phyloP scores from a whole-genome alignment of 306 rosid species.

The Glycine tomentella region DNA sequence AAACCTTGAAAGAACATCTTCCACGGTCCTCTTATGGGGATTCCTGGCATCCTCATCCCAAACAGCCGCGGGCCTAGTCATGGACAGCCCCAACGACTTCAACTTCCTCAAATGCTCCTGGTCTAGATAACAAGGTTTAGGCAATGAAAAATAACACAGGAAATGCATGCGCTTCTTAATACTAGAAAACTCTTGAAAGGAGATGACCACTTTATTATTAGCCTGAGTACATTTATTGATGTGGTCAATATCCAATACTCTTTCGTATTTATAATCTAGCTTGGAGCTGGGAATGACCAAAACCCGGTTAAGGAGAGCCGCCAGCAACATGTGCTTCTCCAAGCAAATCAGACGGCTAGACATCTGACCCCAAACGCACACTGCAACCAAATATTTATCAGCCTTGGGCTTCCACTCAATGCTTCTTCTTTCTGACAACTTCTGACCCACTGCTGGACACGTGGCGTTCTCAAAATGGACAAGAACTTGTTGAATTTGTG shows the following conservation, averaged over 20 bases:
- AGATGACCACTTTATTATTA: conserved; percentile 67
- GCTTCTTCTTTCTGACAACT: conserved; percentile 57
- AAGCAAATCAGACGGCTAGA: conserved; percentile 85
- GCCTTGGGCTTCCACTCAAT: conserved; percentile 80
- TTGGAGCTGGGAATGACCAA: conserved; percentile 78
- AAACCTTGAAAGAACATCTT: conserved; percentile 63
- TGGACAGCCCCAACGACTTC: conserved; percentile 37
- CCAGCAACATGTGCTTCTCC: conserved; percentile 92
- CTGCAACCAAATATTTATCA: conserved; percentile 61
- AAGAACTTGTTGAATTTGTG: conserved; percentile 64
- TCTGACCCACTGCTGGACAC: conserved; percentile 58
- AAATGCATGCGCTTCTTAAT: conserved; percentile 63
- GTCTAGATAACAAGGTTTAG: conserved; percentile 74
- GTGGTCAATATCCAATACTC: conserved; percentile 79
- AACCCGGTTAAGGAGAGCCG: conserved; percentile 75
- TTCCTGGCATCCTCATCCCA: conserved; percentile 75
- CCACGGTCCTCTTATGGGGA: conserved; percentile 64
- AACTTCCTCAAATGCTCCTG: conserved; percentile 72
- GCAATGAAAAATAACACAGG: conserved; percentile 77
- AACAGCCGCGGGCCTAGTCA: background rate
- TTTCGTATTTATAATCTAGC: conserved; percentile 67
- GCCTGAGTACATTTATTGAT: conserved; percentile 71
- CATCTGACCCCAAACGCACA: conserved; percentile 86
- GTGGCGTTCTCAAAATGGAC: too few species aligned
- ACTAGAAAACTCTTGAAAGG: conserved; percentile 70